phyloP scores from a whole-genome alignment of 257 asterid genomes.

The Solanum chmielewskii region DNA sequence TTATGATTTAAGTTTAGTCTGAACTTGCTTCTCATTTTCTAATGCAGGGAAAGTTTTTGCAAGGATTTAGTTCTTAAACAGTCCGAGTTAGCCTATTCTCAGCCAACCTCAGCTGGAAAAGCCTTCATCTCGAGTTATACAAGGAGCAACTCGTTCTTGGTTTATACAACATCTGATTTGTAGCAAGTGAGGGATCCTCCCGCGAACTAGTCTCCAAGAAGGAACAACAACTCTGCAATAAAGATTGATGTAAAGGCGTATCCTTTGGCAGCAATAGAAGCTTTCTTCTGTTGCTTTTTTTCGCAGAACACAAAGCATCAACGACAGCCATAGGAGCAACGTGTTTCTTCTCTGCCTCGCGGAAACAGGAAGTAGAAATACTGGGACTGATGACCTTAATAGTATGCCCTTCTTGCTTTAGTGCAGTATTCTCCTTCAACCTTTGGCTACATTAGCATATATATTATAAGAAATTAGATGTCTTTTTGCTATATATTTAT shows the following conservation, averaged over 20 bases:
- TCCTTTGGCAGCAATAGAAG: neutral
- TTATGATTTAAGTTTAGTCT: neutral
- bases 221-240: neutral
- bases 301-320: neutral
- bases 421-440: neutral
- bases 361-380: neutral
- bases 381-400: neutral
- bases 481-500: neutral
- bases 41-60: slow-evolving; percentile 56
- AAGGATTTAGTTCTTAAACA: slow-evolving; percentile 21
- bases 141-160: slow-evolving; percentile 36
- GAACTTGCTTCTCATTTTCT: neutral
- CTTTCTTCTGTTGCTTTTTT: neutral
- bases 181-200: neutral
- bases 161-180: slow-evolving; percentile 34
- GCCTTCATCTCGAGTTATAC: slow-evolving; percentile 55
- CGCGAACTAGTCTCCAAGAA: neutral
- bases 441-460: neutral
- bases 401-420: neutral
- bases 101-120: slow-evolving; percentile 61
- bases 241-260: neutral
- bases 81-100: slow-evolving; percentile 54
- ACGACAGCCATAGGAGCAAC: neutral
- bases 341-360: neutral
- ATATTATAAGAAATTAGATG: neutral